These are phyloP conservation scores for Vitis hybrid DNA, from an alignment of 177 flowering plant genomes.

Conservation along the genomic window DNA sequence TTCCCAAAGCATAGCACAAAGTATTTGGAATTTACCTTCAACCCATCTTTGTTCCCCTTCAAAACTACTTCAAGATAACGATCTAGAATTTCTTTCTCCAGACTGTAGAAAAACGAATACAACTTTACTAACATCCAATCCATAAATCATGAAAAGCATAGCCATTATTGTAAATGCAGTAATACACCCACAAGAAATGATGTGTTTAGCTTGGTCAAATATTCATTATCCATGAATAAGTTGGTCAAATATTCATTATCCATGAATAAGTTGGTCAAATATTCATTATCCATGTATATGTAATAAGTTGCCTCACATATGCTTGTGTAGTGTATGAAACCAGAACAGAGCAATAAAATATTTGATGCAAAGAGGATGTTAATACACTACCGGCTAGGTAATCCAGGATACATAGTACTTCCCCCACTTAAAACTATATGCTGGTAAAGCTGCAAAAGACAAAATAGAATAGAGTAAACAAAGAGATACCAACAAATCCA, in stretches of 20 bases:
- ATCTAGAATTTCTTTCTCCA: constrained; percentile 94
- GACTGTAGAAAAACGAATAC: constrained; percentile 38
- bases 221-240: not conserved
- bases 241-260: not conserved
- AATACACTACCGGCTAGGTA: constrained; percentile 87
- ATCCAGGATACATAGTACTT: constrained; percentile 99
- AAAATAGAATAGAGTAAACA: constrained; percentile 1
- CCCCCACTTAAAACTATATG: constrained; percentile 99
- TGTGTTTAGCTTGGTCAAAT: not conserved
- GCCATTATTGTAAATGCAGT: not conserved
- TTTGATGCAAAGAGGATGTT: constrained; percentile 5
- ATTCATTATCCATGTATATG: not conserved
- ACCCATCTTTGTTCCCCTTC: constrained; percentile 95
- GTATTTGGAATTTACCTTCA: constrained; percentile 55
- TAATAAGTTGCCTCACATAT: not conserved
- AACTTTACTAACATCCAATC: constrained; percentile 1
- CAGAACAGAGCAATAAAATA: not conserved
- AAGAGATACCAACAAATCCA: not conserved
- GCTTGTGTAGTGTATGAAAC: not conserved
- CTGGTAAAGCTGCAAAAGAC: constrained; percentile 87
- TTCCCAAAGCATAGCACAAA: not conserved
- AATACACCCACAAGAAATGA: not conserved
- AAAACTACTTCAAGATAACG: constrained; percentile 92
- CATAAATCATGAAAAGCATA: not conserved
- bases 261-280: not conserved